Evolutionary conservation across 164 flowering plant genomes (phyloP), one percentile per base, ranked within the genome.

Genomic region (Aristolochia californica): DNA sequence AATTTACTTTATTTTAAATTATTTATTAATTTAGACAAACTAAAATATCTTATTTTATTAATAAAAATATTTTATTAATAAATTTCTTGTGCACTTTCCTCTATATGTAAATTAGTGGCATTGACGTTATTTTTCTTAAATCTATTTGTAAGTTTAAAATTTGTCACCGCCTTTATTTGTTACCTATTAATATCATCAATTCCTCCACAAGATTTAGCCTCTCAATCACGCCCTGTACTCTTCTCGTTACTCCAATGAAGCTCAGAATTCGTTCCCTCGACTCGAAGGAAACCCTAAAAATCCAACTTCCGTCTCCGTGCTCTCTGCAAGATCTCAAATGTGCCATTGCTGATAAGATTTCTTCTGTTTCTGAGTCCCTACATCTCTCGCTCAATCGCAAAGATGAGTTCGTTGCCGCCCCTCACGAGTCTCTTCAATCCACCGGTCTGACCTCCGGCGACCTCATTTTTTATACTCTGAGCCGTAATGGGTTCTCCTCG

Each of bases 361-460:
- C 44, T 12, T 30, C 58, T 40, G 13, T 11, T 45, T n/a, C 58
- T 26, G 16, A 38, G 21, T n/a, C 58, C 25, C 21, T 56, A 2
- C 20, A 5, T 12, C 58, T 56, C 26, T 56, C 58, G 14, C 58
- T 56, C 47, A 56, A 56, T 45, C 38, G 45, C 25, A 38, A 21
- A 22, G 58, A 56, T 16, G 58, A 56, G 47, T 24, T 56, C 58
- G 12, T 18, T 9, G 45, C 58, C 24, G 25, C 43, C 22, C 58
- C 58, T 40, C 21, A 18, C 45, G 58, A 38, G 21, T 40, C 47
- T 4, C 58, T 56, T 15, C 58, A 21, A 20, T 34, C 45, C 4
- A 44, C 40, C 14, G 58, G 58, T 30, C 45, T 56, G 24, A 40
- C 58, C 22, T 56, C 58, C 58, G 58, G 58, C 26, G 58, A 56